Conservation (phyloP, 1,139 yeast species). For the Magnusiomyces tetraspermus region DNA sequence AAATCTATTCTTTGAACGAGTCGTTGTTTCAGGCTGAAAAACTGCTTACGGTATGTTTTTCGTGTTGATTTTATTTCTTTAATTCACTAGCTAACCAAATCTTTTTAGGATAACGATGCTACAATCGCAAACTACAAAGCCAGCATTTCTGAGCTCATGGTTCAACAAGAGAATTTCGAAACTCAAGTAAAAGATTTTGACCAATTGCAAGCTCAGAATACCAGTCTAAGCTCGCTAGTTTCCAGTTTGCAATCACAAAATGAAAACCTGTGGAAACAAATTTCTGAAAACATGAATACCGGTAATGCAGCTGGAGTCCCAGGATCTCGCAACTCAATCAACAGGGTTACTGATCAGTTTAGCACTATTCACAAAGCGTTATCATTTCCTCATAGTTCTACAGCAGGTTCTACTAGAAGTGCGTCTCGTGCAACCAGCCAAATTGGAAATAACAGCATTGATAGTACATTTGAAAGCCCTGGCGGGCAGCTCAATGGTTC, state of each 20-base stretch:
- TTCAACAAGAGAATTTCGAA: background rate
- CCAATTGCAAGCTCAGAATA: background rate
- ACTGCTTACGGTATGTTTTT: background rate
- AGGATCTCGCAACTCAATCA: too few relatives aligned
- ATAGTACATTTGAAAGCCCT: too few relatives aligned
- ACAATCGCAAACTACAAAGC: background rate
- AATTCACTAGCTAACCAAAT: too few relatives aligned
- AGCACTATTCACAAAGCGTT: background rate
- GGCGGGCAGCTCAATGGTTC: too few relatives aligned
- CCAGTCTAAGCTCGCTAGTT: background rate
- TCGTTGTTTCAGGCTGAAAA: background rate
- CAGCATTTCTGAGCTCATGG: background rate
- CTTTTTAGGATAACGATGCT: background rate
- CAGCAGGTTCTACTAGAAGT: too few relatives aligned
- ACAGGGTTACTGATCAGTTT: constrained; percentile 1
- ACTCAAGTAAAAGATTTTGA: background rate
- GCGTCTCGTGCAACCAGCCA: background rate
- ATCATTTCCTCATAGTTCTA: background rate
- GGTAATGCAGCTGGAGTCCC: too few relatives aligned
- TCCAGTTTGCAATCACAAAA: background rate
- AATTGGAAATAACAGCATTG: too few relatives aligned
- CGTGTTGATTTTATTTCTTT: too few relatives aligned
- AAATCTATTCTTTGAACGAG: background rate
- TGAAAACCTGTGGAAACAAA: too few relatives aligned
- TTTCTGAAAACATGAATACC: too few relatives aligned